phyloP scores from a whole-genome alignment of 768 basidiomycete genomes.

The Rubroboletus pulcherrimus region DNA sequence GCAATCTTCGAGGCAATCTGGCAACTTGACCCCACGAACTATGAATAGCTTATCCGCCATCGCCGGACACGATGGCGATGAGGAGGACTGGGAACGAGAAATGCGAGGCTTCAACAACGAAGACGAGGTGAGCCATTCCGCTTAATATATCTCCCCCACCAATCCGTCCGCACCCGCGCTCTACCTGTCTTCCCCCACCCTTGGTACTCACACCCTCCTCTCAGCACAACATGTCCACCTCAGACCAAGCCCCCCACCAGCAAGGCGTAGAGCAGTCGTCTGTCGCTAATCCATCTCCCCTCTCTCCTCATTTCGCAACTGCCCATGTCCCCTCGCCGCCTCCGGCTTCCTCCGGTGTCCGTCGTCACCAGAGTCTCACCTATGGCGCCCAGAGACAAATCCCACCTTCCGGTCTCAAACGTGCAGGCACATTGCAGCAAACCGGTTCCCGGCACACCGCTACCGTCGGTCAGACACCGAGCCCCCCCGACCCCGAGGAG shows the following conservation, averaged over 20 bases:
- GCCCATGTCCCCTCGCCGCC: conserved; percentile 64
- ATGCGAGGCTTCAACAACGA: conserved; percentile 55
- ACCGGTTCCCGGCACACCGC: conserved; percentile 40
- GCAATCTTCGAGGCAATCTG: conserved; percentile 48
- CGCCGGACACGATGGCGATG: conserved; percentile 82
- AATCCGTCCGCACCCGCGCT: not conserved
- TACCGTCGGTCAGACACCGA: conserved; percentile 36
- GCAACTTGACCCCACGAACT: conserved; percentile 64
- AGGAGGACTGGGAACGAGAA: conserved; percentile 81
- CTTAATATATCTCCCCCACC: not conserved
- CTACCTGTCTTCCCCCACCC: not conserved
- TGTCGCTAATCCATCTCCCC: conserved; percentile 43
- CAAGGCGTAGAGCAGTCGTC: conserved; percentile 49
- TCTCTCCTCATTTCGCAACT: conserved; percentile 58
- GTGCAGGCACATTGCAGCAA: conserved; percentile 64
- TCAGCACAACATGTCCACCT: conserved; percentile 22
- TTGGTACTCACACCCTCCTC: conserved; percentile 14
- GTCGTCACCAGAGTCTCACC: conserved; percentile 77
- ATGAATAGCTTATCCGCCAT: conserved; percentile 84
- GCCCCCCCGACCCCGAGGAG: conserved; percentile 48
- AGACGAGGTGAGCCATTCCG: conserved; percentile 53
- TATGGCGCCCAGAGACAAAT: conserved; percentile 60
- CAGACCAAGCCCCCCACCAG: conserved; percentile 38
- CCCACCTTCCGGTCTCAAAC: conserved; percentile 54
- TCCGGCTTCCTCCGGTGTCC: conserved; percentile 64